These are phyloP conservation scores for Entomortierella lignicola DNA, from an alignment of 192 early-diverging fungal genomes.

Conservation along the genomic window DNA sequence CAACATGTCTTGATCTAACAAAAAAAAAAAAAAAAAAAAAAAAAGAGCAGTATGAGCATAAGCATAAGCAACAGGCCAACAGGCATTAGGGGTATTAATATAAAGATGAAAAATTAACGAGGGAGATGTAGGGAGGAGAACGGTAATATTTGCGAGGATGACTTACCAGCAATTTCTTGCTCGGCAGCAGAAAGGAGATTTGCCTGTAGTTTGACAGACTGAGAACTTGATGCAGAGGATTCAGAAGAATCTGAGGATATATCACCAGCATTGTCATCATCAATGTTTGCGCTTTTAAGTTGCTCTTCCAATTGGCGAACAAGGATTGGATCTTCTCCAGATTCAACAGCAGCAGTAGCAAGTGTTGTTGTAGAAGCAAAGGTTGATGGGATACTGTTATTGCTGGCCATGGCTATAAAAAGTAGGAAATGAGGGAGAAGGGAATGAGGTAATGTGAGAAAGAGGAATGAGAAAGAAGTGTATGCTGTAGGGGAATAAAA, in stretches of 20 bases:
- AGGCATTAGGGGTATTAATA: too few relatives aligned
- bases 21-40: not conserved
- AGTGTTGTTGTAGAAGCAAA: not conserved
- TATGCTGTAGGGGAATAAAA: not conserved
- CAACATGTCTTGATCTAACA: slow-evolving; percentile 2
- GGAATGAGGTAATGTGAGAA: not conserved
- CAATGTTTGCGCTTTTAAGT: slow-evolving; percentile 30
- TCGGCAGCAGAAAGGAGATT: slow-evolving; percentile 45
- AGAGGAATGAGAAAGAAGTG: not conserved
- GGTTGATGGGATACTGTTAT: slow-evolving; percentile 4
- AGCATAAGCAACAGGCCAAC: too few relatives aligned
- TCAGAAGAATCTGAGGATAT: slow-evolving; percentile 6
- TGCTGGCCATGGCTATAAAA: not conserved
- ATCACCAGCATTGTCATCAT: slow-evolving; percentile 20
- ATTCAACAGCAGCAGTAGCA: not conserved
- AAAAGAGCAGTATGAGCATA: not conserved
- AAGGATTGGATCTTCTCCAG: slow-evolving; percentile 24
- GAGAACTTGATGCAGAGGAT: slow-evolving; percentile 1
- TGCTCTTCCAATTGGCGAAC: slow-evolving; percentile 33
- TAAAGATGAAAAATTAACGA: too few relatives aligned
- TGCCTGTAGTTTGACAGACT: slow-evolving; percentile 22
- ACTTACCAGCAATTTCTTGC: slow-evolving; percentile 53
- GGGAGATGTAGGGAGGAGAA: too few relatives aligned
- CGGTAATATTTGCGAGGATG: too few relatives aligned
- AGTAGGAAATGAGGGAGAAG: not conserved